Evolutionary conservation across 768 basidiomycete genomes (phyloP).

Genomic region (Amanita inopinata): DNA sequence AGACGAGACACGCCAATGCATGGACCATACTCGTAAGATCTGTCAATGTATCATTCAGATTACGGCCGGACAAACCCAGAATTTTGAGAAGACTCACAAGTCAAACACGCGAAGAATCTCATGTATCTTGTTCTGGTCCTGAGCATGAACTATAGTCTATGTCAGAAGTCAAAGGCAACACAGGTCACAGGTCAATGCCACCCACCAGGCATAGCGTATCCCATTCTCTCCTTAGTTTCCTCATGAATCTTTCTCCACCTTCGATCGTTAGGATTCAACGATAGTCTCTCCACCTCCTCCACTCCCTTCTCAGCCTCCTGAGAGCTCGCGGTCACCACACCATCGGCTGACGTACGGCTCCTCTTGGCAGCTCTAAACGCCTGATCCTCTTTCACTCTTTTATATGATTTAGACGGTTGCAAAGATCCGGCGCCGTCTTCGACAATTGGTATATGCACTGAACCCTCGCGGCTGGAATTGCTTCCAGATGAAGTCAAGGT

Average conservation of each 20-base stretch:
- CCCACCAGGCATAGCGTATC: constrained; percentile 46
- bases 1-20: constrained; percentile 73
- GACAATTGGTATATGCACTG: background rate
- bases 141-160: constrained; percentile 47
- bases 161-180: constrained; percentile 1
- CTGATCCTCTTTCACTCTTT: background rate
- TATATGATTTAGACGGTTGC: background rate
- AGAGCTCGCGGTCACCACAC: background rate
- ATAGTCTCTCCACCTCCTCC: constrained; percentile 19
- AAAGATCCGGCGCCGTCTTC: background rate
- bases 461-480: constrained; percentile 8
- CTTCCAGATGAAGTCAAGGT: constrained; percentile 7
- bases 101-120: constrained; percentile 77
- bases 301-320: constrained; percentile 13
- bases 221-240: constrained; percentile 44
- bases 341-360: constrained; percentile 1
- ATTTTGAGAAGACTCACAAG: constrained; percentile 29
- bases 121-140: constrained; percentile 52
- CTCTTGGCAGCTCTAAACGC: constrained; percentile 1
- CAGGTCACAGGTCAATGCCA: constrained; percentile 18
- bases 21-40: constrained; percentile 74
- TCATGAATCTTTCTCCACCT: constrained; percentile 43
- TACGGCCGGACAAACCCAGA: background rate
- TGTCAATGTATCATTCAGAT: constrained; percentile 18
- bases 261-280: constrained; percentile 38